Conservation (phyloP, 2,329 filamentous ascomycete genomes). For the Paraphoma chrysanthemicola region DNA sequence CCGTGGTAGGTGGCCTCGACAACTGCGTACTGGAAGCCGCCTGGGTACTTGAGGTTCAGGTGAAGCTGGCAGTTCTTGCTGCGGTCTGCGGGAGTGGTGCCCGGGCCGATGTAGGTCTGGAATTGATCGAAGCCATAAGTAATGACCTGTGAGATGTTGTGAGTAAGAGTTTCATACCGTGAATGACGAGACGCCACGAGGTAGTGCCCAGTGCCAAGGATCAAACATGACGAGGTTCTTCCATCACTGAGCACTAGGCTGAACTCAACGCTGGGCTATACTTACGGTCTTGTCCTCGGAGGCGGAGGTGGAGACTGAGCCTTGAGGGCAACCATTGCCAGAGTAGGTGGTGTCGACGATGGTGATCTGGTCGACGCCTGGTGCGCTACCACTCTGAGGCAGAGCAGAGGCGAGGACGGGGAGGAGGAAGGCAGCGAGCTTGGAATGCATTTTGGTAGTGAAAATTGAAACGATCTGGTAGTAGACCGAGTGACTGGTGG, state of each 20-base stretch:
- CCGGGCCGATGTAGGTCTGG: slow-evolving; percentile 45
- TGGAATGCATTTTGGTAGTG: slow-evolving; percentile 37
- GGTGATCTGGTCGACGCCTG: slow-evolving; percentile 33
- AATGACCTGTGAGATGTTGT: slow-evolving; percentile 30
- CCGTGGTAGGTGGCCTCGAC: slow-evolving; percentile 48
- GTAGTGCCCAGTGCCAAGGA: slow-evolving; percentile 1
- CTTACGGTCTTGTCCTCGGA: slow-evolving; percentile 43
- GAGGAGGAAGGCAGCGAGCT: slow-evolving; percentile 34
- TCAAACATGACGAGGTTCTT: slow-evolving; percentile 1
- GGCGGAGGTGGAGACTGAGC: slow-evolving; percentile 40
- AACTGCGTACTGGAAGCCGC: slow-evolving; percentile 49
- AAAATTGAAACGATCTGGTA: slow-evolving; percentile 3
- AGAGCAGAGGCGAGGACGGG: slow-evolving; percentile 37
- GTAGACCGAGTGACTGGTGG: slow-evolving; percentile 3
- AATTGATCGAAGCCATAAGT: slow-evolving; percentile 44
- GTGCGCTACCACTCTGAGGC: slow-evolving; percentile 22
- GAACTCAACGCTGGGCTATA: neutral
- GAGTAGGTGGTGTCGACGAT: slow-evolving; percentile 41
- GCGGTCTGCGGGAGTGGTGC: slow-evolving; percentile 33
- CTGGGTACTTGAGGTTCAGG: slow-evolving; percentile 43
- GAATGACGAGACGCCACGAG: neutral
- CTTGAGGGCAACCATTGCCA: slow-evolving; percentile 45
- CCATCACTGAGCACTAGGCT: slow-evolving; percentile 1
- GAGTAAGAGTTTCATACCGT: slow-evolving; percentile 5
- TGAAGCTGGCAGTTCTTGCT: slow-evolving; percentile 48